These are phyloP conservation scores for Cytospora paraplurivora DNA, from an alignment of 2,329 filamentous ascomycete species.

Conservation along the genomic window DNA sequence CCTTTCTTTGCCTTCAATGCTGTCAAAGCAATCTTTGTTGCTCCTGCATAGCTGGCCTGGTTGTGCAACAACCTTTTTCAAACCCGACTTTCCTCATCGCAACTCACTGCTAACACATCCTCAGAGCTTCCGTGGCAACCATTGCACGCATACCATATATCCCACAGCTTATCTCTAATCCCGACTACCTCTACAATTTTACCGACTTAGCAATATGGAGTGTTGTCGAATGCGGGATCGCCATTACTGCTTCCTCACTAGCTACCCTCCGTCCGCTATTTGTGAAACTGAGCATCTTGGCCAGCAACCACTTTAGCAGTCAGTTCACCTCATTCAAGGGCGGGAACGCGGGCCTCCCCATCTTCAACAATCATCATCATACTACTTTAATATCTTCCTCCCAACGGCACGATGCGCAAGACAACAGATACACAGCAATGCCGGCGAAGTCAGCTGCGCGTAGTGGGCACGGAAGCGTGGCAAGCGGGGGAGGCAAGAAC, in stretches of 20 bases:
- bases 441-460: conserved; percentile 4
- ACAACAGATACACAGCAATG: not conserved
- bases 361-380: conserved; percentile 21
- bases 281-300: conserved; percentile 23
- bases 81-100: not conserved
- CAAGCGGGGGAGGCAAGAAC: not conserved
- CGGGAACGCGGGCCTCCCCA: conserved; percentile 17
- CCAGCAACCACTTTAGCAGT: conserved; percentile 19
- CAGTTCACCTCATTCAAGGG: conserved; percentile 18
- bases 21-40: not conserved
- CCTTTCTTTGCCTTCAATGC: not conserved
- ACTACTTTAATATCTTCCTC: conserved; percentile 23
- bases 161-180: conserved; percentile 38
- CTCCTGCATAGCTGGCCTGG: not conserved
- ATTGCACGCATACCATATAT: conserved; percentile 48
- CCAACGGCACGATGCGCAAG: conserved; percentile 12
- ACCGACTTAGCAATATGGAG: conserved; percentile 48
- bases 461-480: not conserved
- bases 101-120: conserved; percentile 17
- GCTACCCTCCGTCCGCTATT: conserved; percentile 38
- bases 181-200: conserved; percentile 44
- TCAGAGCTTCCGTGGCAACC: conserved; percentile 44
- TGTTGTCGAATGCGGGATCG: conserved; percentile 46
- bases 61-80: not conserved
- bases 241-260: conserved; percentile 42